Evolutionary conservation across 1,284 basidiomycete genomes (phyloP), one percentile per base, ranked within the genome.

Genomic region (Cutaneotrichosporon dermatis): DNA sequence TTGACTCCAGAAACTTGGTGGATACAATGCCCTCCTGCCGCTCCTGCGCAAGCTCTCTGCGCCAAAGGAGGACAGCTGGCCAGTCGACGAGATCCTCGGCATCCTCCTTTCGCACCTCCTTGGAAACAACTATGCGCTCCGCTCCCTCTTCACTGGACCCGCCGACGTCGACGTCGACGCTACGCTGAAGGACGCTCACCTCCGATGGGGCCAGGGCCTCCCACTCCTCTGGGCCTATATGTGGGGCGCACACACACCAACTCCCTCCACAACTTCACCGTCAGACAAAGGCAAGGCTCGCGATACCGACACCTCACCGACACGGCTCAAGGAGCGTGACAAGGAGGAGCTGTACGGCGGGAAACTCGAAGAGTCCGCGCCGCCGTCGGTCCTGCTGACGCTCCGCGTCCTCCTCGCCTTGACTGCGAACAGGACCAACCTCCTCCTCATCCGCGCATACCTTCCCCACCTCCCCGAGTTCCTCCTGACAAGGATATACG

Each of bases 81-180:
- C 43, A 12, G 36, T 13, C 50, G 13, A 7, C 8, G 58, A 46
- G 11, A 64, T 75, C 12, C 61, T 76, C 4, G 66, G 72, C 2
- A 59, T 69, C 7, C 64, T 76, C 3, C 63, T 76, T 44, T 61
- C 75, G 1, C 73, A 76, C 58, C 64, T 72, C 33, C 65, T 74
- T 34, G 64, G 65, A 51, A 72, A 71, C 69, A 74, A 75, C 57
- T 76, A 76, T 57, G 63, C 68, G 3, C 62, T 75, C 34, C 51
- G 72, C 4, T 64, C 68, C 10, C 57, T 73, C 11, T 69, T 71
- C 52, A 50, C 59, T 7, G 35, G 37, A 7, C 41, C 51, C 25
- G 25, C 25, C 11, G 57, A 59, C 9, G 43, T 44, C 11, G 45
- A 53, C 40, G 51, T 50, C 33, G 49, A 36, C 6, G 56, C 50